Percentiles rank a stretch among this genome's conserved stretches.
Evolutionary conservation across 345 rosid species (phyloP).

Genomic region (Combretum micranthum): DNA sequence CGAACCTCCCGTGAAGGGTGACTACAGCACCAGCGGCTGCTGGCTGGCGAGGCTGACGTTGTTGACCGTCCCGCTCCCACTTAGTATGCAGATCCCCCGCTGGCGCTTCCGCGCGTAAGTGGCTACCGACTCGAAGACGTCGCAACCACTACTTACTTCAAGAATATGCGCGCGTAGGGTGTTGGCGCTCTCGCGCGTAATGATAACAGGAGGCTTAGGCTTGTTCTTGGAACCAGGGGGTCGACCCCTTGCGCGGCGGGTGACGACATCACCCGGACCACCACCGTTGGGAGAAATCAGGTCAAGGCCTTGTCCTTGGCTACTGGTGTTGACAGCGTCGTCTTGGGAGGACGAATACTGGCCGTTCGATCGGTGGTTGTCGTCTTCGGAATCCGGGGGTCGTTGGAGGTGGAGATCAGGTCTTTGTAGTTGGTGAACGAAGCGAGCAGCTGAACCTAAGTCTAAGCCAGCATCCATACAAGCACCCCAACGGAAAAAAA

Average conservation of each 20-base stretch:
- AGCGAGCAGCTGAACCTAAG: slow-evolving; percentile 14
- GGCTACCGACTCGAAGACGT: slow-evolving; percentile 37
- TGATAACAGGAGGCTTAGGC: slow-evolving; percentile 38
- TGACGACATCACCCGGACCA: slow-evolving; percentile 11
- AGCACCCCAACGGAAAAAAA: background rate
- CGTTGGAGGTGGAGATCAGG: slow-evolving; percentile 16
- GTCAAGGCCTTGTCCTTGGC: background rate
- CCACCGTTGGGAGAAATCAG: background rate
- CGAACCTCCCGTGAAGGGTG: slow-evolving; percentile 42
- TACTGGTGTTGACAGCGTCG: background rate
- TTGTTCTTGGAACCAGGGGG: slow-evolving; percentile 45
- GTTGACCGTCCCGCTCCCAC: slow-evolving; percentile 41
- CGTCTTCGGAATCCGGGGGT: slow-evolving; percentile 9
- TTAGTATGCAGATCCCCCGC: slow-evolving; percentile 40
- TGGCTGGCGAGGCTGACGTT: slow-evolving; percentile 45
- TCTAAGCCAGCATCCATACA: slow-evolving; percentile 15
- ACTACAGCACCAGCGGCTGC: slow-evolving; percentile 28
- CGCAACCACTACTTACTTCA: slow-evolving; percentile 34
- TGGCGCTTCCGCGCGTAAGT: slow-evolving; percentile 33
- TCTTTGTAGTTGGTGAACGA: slow-evolving; percentile 14
- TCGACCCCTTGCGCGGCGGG: slow-evolving; percentile 35
- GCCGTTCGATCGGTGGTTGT: background rate
- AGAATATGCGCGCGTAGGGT: slow-evolving; percentile 40
- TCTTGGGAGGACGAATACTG: background rate
- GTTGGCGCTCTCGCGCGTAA: slow-evolving; percentile 41